Percentiles rank a stretch among this genome's conserved stretches.
phyloP scores from a whole-genome alignment of 495 filamentous ascomycete species.

The Neurospora intermedia region DNA sequence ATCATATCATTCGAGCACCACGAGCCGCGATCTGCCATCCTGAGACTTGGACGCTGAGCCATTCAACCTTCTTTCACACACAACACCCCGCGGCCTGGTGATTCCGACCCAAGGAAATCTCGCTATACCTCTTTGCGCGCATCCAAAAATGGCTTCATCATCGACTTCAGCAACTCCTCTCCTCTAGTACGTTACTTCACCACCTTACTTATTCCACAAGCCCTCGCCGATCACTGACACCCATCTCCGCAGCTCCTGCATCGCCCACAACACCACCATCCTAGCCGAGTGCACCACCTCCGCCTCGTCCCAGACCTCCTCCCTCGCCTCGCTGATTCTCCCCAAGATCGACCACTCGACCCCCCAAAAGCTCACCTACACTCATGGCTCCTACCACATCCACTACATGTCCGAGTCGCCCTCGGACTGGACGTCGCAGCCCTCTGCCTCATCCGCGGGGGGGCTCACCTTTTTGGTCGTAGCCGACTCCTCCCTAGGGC shows the following conservation, averaged over 20 bases:
- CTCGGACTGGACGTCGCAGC: constrained; percentile 37
- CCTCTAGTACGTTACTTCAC: constrained; percentile 55
- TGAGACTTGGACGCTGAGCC: not conserved
- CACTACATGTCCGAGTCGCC: constrained; percentile 89
- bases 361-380: constrained; percentile 87
- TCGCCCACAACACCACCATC: constrained; percentile 83
- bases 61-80: not conserved
- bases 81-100: not conserved
- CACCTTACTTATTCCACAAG: not conserved
- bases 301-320: constrained; percentile 64
- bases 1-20: not conserved
- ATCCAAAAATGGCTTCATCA: constrained; percentile 60
- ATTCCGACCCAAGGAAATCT: not conserved
- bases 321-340: constrained; percentile 85
- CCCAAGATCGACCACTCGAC: constrained; percentile 79
- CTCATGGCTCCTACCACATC: constrained; percentile 80
- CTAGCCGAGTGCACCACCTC: constrained; percentile 81
- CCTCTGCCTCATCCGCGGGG: constrained; percentile 46
- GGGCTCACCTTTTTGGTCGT: constrained; percentile 82
- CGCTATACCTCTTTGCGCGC: not conserved
- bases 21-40: not conserved
- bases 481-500: constrained; percentile 58
- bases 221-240: constrained; percentile 7
- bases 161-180: constrained; percentile 62
- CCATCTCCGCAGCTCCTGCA: constrained; percentile 58